Conservation (phyloP, 2,329 filamentous ascomycete genomes). For the Penicillium psychrosexuale region DNA sequence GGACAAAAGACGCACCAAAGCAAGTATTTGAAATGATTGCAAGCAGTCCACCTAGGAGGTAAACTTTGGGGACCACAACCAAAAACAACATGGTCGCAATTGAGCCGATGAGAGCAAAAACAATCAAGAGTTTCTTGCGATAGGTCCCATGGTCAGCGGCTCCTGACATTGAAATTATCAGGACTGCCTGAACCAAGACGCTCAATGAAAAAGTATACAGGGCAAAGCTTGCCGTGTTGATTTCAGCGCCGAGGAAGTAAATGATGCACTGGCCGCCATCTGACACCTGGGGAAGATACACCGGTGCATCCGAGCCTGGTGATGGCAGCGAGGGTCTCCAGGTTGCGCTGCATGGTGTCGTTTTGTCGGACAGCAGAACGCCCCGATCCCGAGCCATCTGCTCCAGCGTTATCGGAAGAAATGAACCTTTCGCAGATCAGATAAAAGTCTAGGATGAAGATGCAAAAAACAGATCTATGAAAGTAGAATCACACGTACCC, state of each 20-base stretch:
- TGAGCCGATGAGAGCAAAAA: conserved; percentile 80
- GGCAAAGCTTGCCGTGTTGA: conserved; percentile 95
- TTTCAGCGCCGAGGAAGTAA: conserved; percentile 73
- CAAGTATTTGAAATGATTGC: conserved; percentile 91
- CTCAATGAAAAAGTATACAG: conserved; percentile 98
- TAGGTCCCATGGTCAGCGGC: conserved; percentile 92
- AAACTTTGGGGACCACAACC: conserved; percentile 69
- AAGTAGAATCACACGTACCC: conserved; percentile 44
- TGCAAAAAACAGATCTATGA: not conserved
- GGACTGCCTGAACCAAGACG: conserved; percentile 79
- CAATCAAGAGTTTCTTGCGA: conserved; percentile 80
- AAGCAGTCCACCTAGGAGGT: conserved; percentile 75
- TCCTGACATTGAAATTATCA: conserved; percentile 95
- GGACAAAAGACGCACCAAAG: conserved; percentile 90
- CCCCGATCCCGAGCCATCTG: conserved; percentile 90
- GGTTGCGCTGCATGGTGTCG: conserved; percentile 68
- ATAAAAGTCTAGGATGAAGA: conserved; percentile 14
- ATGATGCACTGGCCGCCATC: conserved; percentile 71
- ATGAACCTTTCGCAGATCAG: conserved; percentile 62
- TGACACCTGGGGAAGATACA: conserved; percentile 23
- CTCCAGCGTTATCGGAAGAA: conserved; percentile 93
- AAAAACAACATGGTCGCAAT: conserved; percentile 85
- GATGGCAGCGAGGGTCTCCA: conserved; percentile 48
- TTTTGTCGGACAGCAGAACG: conserved; percentile 74
- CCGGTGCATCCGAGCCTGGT: not conserved